phyloP scores from a whole-genome alignment of 768 basidiomycete genomes.

The Leccinellum rugosiceps region DNA sequence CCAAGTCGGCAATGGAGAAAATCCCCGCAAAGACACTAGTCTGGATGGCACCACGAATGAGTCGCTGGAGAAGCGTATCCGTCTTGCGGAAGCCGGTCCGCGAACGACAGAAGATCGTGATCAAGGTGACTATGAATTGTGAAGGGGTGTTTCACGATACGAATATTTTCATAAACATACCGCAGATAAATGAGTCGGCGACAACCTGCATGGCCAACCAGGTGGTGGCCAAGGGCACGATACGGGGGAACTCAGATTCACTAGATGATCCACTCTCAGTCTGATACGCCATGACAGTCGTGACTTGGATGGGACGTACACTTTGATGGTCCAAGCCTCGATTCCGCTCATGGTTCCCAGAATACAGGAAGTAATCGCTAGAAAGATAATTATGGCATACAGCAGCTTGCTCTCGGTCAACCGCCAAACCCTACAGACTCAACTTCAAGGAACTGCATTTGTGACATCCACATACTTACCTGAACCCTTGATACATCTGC shows the following conservation, averaged over 20 bases:
- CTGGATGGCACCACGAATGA: neutral
- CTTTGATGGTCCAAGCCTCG: neutral
- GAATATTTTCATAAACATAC: neutral
- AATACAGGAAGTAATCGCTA: neutral
- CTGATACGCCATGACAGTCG: neutral
- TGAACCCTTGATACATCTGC: conserved; percentile 45
- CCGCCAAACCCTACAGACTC: conserved; percentile 10
- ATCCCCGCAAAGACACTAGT: neutral
- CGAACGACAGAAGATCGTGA: neutral
- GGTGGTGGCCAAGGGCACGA: neutral
- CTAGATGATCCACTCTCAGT: conserved; percentile 20
- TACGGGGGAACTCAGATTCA: conserved; percentile 37
- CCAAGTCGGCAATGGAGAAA: too few relatives aligned
- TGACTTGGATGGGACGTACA: neutral
- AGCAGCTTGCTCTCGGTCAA: conserved; percentile 2
- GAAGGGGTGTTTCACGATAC: neutral
- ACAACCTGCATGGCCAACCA: neutral
- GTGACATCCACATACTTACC: conserved; percentile 32
- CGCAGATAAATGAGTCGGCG: neutral
- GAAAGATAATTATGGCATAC: neutral
- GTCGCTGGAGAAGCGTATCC: neutral
- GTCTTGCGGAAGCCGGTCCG: neutral
- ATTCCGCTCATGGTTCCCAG: neutral
- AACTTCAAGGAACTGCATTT: neutral
- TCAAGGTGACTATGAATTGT: neutral